A percentile compares a stretch with the other conserved stretches of the same genome.
These are phyloP conservation scores for Aspergillus calidoustus DNA, from an alignment of 2,329 filamentous ascomycete species.

Conservation along the genomic window DNA sequence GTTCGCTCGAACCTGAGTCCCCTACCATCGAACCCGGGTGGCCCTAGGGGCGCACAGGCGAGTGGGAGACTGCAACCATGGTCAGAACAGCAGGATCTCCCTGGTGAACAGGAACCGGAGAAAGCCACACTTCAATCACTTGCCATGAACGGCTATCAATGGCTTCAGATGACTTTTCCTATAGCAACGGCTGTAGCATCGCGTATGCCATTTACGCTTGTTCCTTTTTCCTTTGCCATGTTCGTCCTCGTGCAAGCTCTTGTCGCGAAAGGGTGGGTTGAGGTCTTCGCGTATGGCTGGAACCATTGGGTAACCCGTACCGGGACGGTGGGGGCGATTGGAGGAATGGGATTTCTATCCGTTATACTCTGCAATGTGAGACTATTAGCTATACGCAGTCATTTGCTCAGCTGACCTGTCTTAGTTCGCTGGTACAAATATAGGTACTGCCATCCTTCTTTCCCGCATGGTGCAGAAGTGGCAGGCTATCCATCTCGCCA, in stretches of 20 bases:
- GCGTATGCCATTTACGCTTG: conserved; percentile 69
- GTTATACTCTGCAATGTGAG: conserved; percentile 74
- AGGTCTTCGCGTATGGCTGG: conserved; percentile 74
- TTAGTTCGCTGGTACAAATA: conserved; percentile 78
- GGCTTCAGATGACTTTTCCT: conserved; percentile 72
- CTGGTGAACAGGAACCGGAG: conserved; percentile 35
- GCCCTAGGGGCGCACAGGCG: no score
- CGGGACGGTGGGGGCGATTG: conserved; percentile 69
- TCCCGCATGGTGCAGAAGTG: conserved; percentile 72
- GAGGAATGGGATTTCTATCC: conserved; percentile 74
- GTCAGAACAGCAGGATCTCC: no score
- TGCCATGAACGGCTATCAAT: conserved; percentile 52
- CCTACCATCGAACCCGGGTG: no score
- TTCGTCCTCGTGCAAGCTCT: conserved; percentile 74
- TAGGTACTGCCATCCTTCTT: conserved; percentile 74
- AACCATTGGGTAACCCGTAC: conserved; percentile 73
- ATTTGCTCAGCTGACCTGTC: neutral
- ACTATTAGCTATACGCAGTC: conserved; percentile 21
- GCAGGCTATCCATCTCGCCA: conserved; percentile 61
- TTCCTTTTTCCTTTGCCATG: conserved; percentile 76
- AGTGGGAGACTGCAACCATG: no score
- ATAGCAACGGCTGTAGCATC: conserved; percentile 67
- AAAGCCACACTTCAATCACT: conserved; percentile 60
- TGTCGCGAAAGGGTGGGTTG: conserved; percentile 75
- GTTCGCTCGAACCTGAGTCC: no score